Conservation (phyloP, 2,329 filamentous ascomycete genomes). For the Arthrobotrys megalospora region DNA sequence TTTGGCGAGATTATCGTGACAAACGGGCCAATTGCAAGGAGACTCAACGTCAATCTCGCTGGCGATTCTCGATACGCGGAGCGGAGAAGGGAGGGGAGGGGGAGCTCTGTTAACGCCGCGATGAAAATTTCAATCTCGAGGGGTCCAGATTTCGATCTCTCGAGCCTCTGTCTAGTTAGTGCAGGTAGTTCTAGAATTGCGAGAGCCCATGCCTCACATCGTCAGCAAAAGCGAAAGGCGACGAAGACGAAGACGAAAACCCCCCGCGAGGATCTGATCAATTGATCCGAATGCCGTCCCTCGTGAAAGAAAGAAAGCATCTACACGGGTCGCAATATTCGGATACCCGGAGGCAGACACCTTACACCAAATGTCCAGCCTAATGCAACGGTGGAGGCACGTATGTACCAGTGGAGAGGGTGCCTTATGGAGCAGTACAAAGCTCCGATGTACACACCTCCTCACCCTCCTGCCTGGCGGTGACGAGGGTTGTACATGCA, state of each 20-base stretch:
- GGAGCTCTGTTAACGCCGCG: constrained; percentile 58
- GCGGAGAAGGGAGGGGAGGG: constrained; percentile 29
- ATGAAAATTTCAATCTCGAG: constrained; percentile 29
- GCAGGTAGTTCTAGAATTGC: not conserved
- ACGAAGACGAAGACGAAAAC: constrained; percentile 3
- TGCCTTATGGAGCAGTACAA: constrained; percentile 60
- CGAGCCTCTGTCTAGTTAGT: not conserved
- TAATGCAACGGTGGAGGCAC: constrained; percentile 40
- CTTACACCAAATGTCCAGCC: constrained; percentile 48
- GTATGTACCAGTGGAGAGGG: constrained; percentile 45
- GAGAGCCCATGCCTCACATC: constrained; percentile 16
- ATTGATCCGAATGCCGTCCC: constrained; percentile 35
- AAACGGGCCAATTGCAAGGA: constrained; percentile 51
- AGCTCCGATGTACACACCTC: constrained; percentile 52
- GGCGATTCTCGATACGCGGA: constrained; percentile 32
- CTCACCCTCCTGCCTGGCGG: constrained; percentile 30
- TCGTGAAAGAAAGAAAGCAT: not conserved
- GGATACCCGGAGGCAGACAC: constrained; percentile 60
- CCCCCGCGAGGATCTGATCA: constrained; percentile 20
- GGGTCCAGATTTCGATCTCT: constrained; percentile 32
- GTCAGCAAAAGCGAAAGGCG: not conserved
- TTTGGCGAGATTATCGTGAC: constrained; percentile 59
- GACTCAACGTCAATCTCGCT: constrained; percentile 33
- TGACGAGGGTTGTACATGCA: constrained; percentile 52
- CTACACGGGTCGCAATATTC: constrained; percentile 54